Evolutionary conservation across 371 early-diverging fungal species (phyloP), one percentile per base, ranked within the genome.

Genomic region (Mucor lusitanicus): DNA sequence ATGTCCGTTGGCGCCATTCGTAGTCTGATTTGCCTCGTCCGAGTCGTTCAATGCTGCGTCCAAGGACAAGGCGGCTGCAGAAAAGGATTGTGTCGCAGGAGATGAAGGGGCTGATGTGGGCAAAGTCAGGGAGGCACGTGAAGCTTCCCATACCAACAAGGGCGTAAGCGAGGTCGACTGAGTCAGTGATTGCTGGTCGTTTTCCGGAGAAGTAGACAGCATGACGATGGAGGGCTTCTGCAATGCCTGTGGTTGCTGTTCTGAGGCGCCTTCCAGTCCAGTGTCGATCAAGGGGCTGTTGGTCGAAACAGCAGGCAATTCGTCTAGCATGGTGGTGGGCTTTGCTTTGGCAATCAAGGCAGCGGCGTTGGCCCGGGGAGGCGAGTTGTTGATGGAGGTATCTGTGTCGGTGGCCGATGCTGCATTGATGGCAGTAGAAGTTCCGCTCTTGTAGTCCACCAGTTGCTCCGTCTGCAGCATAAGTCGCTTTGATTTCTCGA

Each of bases 401-500:
- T 28, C 40, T 28, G 58, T 44, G 15, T 40, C 65, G 32, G 12
- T 58, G 25, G n/a, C 42, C 15, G 68, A 25, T 21, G n/a, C 4
- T 5, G 67, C 13, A n/a, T 40, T 61, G 12, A 63, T 40, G n/a
- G 69, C 3, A 35, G 37, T 33, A 35, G 69, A 1, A 33, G 65
- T 56, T 30, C 40, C 60, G 54, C 30, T 64, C 60, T 56, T 65
- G 61, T 35, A 68, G n/a, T 59, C 64, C n/a, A 64, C 64, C n/a
- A 64, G 37, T 40, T 69, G 64, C 35, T 73, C 70, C 23, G 66
- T 65, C 53, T 79, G 74, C 15, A 83, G 54, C 66, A 65, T 65
- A 0, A 75, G 64, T 44, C 75, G 65, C 44, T 90, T 91, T 35
- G 90, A 83, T 25, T 81, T 87, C 50, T 89, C 90, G 67, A 92